Evolutionary conservation across 2,329 filamentous ascomycete species (phyloP).

Genomic region (Claviceps cyperi): DNA sequence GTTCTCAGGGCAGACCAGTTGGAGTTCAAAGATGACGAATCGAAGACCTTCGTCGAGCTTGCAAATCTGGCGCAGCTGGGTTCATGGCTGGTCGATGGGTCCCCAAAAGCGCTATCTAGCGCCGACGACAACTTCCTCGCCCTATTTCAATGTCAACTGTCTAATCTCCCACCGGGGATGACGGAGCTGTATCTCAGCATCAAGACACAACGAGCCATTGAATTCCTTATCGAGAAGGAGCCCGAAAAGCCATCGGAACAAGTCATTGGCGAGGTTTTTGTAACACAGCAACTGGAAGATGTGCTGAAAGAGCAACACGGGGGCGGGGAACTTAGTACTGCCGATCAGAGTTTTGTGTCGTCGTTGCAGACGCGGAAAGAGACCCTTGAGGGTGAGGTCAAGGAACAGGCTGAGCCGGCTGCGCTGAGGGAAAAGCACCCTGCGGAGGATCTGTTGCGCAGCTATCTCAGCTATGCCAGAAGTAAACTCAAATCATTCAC

Average conservation of each 20-base stretch:
- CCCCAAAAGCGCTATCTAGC: slow-evolving; percentile 24
- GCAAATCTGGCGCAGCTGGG: slow-evolving; percentile 35
- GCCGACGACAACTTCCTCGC: slow-evolving; percentile 31
- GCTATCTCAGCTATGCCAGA: slow-evolving; percentile 19
- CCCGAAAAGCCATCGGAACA: slow-evolving; percentile 37
- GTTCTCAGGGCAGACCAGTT: slow-evolving; percentile 21
- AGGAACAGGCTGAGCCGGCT: slow-evolving; percentile 10
- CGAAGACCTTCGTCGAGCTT: slow-evolving; percentile 26
- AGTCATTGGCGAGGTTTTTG: slow-evolving; percentile 34
- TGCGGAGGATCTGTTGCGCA: slow-evolving; percentile 23
- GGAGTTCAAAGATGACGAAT: slow-evolving; percentile 18
- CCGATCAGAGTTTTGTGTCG: slow-evolving; percentile 21
- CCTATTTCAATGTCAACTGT: slow-evolving; percentile 29
- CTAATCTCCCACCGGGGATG: slow-evolving; percentile 27
- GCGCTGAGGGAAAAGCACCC: slow-evolving; percentile 25
- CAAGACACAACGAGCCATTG: slow-evolving; percentile 37
- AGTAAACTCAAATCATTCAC: slow-evolving; percentile 19
- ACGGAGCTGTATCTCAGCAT: slow-evolving; percentile 31
- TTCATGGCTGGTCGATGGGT: slow-evolving; percentile 23
- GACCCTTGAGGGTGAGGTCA: slow-evolving; percentile 16
- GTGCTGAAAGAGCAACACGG: slow-evolving; percentile 22
- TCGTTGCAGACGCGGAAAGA: slow-evolving; percentile 20
- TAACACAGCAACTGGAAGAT: slow-evolving; percentile 41
- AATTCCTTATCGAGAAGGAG: slow-evolving; percentile 33
- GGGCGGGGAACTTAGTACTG: slow-evolving; percentile 17